Base-by-base conservation (phyloP, 2,329 filamentous ascomycete genomes). In the Fusarium incarnatum region DNA sequence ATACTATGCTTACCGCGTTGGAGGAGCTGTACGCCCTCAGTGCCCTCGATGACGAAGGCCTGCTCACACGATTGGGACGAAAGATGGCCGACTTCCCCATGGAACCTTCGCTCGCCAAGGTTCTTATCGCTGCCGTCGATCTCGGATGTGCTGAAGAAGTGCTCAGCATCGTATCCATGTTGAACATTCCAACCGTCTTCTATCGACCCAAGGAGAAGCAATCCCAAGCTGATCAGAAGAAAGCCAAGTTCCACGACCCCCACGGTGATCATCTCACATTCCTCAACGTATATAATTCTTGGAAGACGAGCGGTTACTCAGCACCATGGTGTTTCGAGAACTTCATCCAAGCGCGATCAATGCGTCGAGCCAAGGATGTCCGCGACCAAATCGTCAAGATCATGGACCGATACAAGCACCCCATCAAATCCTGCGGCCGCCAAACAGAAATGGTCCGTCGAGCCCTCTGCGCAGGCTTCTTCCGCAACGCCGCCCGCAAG, bases 61-160 rank as follows among this genome's bases (percentile, higher is more conserved):
- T 99, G 0, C 84, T 99, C 4, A 99, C 96, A 1, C 90, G 96
- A 9, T 86, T 97, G 2, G 96, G 96, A 10, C 89, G 96, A 47
- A 97, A 98, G 79, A 98, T 99, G 95, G 94, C 96, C 13, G 95
- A 99, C 77, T 98, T 98, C 79, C 96, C 96, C 1, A 98, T 98
- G 94, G 94, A 98, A 60, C 96, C 96, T 0, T 90, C 93, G 1
- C 86, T 98, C 1, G 93, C 94, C 56, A 99, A 98, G 79, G 91
- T 94, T 0, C 87, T 99, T 3, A 97, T 99, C 68, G 91, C 90
- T 13, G 93, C 93, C 0, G 92, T 97, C 3, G 93, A 97, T 48
- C 87, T 97, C 71, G 88, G 91, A 28, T 99, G 97, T 80, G 94
- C 93, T 0, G 96, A 99, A 27, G 96, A 99, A 80, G 90, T 98